Evolutionary conservation across 106 monocot genomes (phyloP).

Genomic region (Dendrobium nobile): DNA sequence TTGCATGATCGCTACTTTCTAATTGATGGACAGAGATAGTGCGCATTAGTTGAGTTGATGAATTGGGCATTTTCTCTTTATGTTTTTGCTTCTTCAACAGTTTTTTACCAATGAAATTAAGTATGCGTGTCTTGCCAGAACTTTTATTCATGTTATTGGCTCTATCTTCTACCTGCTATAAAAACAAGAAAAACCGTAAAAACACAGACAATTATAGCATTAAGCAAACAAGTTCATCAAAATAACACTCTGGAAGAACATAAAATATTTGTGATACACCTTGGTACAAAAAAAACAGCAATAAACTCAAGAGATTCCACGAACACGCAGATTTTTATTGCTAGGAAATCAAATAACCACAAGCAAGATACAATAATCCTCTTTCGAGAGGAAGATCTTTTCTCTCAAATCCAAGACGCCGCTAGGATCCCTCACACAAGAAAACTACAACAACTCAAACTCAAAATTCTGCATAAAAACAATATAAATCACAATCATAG

Average conservation of each 20-base stretch:
- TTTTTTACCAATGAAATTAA: slow-evolving; percentile 28
- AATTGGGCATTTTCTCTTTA: slow-evolving; percentile 31
- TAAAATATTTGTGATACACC: no score
- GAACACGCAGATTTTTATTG: no score
- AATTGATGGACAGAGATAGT: slow-evolving; percentile 65
- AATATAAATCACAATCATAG: no score
- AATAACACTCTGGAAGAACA: neutral
- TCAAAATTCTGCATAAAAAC: no score
- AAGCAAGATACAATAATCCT: no score
- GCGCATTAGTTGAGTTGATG: slow-evolving; percentile 32
- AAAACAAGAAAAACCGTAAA: slow-evolving; percentile 5
- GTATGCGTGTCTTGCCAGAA: slow-evolving; percentile 25
- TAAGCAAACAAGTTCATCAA: neutral
- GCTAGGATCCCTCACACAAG: no score
- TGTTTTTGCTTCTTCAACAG: slow-evolving; percentile 24
- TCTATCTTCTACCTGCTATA: slow-evolving; percentile 20
- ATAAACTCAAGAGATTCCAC: no score
- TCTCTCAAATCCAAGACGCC: no score
- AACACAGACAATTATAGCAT: neutral
- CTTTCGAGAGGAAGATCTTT: no score
- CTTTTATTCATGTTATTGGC: slow-evolving; percentile 14
- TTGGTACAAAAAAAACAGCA: no score
- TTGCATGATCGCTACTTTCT: slow-evolving; percentile 50
- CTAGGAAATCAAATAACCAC: no score
- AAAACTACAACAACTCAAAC: no score